Percentiles rank a stretch among this genome's conserved stretches.
These are phyloP conservation scores for Botrytis fragariae DNA, from an alignment of 2,329 filamentous ascomycete genomes.

Conservation along the genomic window DNA sequence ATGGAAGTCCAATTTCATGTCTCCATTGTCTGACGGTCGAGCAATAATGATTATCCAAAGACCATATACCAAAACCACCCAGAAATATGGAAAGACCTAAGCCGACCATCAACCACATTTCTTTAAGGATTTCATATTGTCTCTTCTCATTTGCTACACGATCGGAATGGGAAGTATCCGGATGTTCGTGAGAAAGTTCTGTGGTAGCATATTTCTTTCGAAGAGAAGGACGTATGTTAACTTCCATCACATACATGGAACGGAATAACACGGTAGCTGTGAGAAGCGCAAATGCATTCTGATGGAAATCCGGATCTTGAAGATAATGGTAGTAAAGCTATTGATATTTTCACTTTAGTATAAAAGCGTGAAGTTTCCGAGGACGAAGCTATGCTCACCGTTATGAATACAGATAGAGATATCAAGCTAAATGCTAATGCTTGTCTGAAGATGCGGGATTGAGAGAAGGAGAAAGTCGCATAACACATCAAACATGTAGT, in stretches of 20 bases:
- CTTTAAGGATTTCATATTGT: conserved; percentile 56
- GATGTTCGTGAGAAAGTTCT: conserved; percentile 38
- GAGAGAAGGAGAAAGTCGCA: conserved; percentile 64
- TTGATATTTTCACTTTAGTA: conserved; percentile 11
- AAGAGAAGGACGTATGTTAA: conserved; percentile 56
- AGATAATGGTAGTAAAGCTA: conserved; percentile 68
- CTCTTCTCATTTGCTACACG: conserved; percentile 51
- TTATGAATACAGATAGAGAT: conserved; percentile 58
- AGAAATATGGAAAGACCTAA: conserved; percentile 62
- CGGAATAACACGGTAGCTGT: conserved; percentile 60
- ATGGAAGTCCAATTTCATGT: conserved; percentile 62
- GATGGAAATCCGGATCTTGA: conserved; percentile 70
- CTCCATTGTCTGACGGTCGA: conserved; percentile 48
- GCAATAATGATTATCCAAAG: conserved; percentile 64
- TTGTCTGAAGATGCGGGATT: conserved; percentile 46
- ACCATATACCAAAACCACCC: conserved; percentile 66
- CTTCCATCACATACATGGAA: conserved; percentile 66
- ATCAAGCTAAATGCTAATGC: conserved; percentile 52
- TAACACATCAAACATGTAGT: conserved; percentile 68
- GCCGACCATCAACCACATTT: conserved; percentile 67
- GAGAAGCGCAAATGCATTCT: conserved; percentile 63
- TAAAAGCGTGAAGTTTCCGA: not conserved
- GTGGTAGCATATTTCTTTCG: conserved; percentile 41
- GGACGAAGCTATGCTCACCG: conserved; percentile 35
- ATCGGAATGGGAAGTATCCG: conserved; percentile 47